These are phyloP conservation scores for Grigorovia yakushimaensis DNA, from an alignment of 805 yeast species.

Conservation along the genomic window DNA sequence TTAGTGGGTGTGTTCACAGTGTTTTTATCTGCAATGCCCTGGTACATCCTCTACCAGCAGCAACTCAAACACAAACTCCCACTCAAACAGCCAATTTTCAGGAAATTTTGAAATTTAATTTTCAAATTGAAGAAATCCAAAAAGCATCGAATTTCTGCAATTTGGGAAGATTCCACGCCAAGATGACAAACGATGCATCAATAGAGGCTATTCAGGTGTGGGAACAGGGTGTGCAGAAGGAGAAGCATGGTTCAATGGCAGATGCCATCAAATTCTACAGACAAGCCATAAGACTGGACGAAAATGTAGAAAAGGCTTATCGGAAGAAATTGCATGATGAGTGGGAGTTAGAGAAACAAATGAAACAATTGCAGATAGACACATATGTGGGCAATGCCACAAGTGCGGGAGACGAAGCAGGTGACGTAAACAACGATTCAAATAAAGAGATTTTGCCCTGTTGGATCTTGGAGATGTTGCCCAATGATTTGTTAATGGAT, in stretches of 20 bases:
- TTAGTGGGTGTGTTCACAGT: too few relatives aligned
- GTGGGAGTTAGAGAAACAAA: slow-evolving; percentile 24
- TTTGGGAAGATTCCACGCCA: background rate
- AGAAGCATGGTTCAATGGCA: slow-evolving; percentile 63
- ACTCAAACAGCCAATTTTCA: too few relatives aligned
- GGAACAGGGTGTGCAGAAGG: slow-evolving; percentile 63
- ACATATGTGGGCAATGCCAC: slow-evolving; percentile 1
- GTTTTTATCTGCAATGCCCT: too few relatives aligned
- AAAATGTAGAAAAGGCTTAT: slow-evolving; percentile 58
- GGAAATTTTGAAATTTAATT: too few relatives aligned
- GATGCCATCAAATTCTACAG: slow-evolving; percentile 72
- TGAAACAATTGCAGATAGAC: slow-evolving; percentile 8
- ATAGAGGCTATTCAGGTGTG: slow-evolving; percentile 49
- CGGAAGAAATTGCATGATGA: slow-evolving; percentile 44
- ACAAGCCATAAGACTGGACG: slow-evolving; percentile 48
- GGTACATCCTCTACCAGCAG: too few relatives aligned
- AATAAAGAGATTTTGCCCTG: slow-evolving; percentile 31
- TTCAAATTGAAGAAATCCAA: too few relatives aligned
- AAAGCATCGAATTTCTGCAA: too few relatives aligned
- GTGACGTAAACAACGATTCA: slow-evolving; percentile 15
- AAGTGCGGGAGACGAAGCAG: slow-evolving; percentile 6
- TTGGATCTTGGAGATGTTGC: slow-evolving; percentile 35
- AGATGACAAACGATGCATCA: background rate
- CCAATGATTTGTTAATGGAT: slow-evolving; percentile 48
- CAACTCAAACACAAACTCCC: too few relatives aligned